Evolutionary conservation across 2,329 filamentous ascomycete species (phyloP).

Genomic region (Cryphonectria carpinicola): DNA sequence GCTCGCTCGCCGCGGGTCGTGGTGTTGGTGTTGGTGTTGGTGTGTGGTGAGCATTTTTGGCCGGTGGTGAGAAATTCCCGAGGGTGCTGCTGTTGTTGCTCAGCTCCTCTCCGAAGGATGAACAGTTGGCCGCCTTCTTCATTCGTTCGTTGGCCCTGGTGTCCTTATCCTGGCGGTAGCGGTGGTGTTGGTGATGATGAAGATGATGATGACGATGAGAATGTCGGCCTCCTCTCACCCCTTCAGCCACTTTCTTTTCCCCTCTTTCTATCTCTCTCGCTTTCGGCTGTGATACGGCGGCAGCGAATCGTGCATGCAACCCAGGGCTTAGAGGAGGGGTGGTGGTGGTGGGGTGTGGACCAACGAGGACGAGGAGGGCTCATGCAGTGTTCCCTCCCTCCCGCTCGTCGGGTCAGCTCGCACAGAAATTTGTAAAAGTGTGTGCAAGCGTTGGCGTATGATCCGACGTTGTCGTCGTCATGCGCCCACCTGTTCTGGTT

Average conservation of each 20-base stretch:
- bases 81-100: background rate
- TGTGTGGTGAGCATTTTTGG: slow-evolving; percentile 2
- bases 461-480: background rate
- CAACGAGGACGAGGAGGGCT: background rate
- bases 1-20: background rate
- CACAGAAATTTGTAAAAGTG: background rate
- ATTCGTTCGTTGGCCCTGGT: too few species aligned
- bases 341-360: background rate
- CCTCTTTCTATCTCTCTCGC: background rate
- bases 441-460: background rate
- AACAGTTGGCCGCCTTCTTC: background rate
- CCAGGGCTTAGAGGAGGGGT: background rate
- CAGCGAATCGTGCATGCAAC: background rate
- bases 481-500: too few species aligned
- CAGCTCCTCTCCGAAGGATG: background rate
- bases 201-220: background rate
- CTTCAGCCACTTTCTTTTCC: background rate
- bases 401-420: background rate
- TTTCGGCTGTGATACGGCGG: background rate
- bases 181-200: background rate
- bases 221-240: background rate
- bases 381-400: background rate
- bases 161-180: background rate
- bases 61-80: background rate
- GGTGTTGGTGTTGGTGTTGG: background rate